Evolutionary conservation across 1,284 basidiomycete species (phyloP).

Genomic region (Ceratobasidium sp.): DNA sequence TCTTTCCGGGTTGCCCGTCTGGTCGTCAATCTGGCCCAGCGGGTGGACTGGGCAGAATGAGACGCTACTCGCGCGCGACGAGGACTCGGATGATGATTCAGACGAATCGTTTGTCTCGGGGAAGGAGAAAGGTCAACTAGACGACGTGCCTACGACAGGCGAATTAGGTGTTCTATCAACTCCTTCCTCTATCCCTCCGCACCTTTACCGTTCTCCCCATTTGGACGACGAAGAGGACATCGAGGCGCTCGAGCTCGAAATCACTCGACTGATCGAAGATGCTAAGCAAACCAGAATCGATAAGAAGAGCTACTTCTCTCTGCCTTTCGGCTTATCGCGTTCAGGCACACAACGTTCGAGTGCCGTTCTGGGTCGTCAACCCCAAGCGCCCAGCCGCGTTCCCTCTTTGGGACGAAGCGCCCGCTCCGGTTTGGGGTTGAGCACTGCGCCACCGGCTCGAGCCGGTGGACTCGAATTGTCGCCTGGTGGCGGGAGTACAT

Average conservation of each 20-base stretch:
- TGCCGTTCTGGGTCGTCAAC: not conserved
- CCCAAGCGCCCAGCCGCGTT: not conserved
- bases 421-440: not conserved
- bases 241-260: conserved; percentile 10
- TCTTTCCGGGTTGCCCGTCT: not conserved
- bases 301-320: not conserved
- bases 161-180: not conserved
- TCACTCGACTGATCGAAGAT: conserved; percentile 8
- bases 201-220: not conserved
- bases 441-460: not conserved
- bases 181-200: not conserved
- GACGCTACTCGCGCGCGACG: not conserved
- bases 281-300: not conserved
- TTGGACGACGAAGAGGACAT: conserved; percentile 9
- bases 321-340: conserved; percentile 1
- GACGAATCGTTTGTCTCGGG: conserved; percentile 8
- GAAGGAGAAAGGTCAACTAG: conserved; percentile 4
- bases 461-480: not conserved
- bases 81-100: conserved; percentile 15
- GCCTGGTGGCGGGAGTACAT: not conserved
- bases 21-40: conserved; percentile 33
- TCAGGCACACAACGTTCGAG: not conserved
- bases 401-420: conserved; percentile 1
- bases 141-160: not conserved
- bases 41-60: conserved; percentile 23